These are phyloP conservation scores for Hippophae gyantsensis DNA, from an alignment of 306 rosid species.

Conservation along the genomic window DNA sequence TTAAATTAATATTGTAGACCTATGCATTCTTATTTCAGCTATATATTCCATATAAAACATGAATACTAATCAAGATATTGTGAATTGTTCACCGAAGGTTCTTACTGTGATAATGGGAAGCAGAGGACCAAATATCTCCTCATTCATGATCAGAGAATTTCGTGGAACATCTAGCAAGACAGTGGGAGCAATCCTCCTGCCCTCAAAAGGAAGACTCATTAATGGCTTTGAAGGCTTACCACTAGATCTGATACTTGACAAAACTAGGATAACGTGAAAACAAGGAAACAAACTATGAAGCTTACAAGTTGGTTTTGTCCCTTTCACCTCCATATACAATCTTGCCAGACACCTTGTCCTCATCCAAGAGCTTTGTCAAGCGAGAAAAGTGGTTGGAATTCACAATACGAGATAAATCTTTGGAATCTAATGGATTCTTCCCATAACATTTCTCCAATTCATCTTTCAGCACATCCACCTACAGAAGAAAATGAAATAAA, in stretches of 20 bases:
- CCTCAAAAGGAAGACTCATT: not conserved
- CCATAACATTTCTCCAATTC: slow-evolving; percentile 55
- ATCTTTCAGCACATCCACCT: slow-evolving; percentile 45
- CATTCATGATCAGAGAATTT: slow-evolving; percentile 60
- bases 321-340: slow-evolving; percentile 70
- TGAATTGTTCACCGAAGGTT: slow-evolving; percentile 60
- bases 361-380: slow-evolving; percentile 49
- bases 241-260: not conserved
- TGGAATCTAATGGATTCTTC: slow-evolving; percentile 40
- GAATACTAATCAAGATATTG: slow-evolving; percentile 50
- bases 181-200: slow-evolving; percentile 78
- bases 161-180: slow-evolving; percentile 59
- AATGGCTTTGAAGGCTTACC: not conserved
- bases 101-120: too few relatives aligned
- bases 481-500: slow-evolving; percentile 7
- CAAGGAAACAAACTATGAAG: not conserved
- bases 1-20: too few relatives aligned
- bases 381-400: slow-evolving; percentile 50
- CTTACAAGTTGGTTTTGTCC: slow-evolving; percentile 56
- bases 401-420: slow-evolving; percentile 66
- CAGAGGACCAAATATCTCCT: slow-evolving; percentile 39
- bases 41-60: not conserved
- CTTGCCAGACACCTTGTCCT: slow-evolving; percentile 53
- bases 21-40: too few relatives aligned
- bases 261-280: not conserved